Percentiles rank a stretch among this genome's conserved stretches.
Conservation (phyloP, 2,329 filamentous ascomycete genomes). For the Phialophora tarda region DNA sequence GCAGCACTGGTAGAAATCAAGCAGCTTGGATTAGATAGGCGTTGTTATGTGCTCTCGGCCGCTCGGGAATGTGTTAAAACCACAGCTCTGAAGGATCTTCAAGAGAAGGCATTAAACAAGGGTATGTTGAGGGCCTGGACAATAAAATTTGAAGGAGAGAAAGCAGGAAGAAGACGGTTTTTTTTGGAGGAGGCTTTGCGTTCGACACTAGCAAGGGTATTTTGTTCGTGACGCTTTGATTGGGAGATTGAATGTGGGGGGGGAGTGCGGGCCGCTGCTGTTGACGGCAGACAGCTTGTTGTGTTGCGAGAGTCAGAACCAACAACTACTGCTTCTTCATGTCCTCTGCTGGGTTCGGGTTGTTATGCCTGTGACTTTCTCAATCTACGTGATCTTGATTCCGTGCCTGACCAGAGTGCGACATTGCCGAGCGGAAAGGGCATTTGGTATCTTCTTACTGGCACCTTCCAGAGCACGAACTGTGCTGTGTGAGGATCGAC, state of each 20-base stretch:
- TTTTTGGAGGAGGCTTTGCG: not conserved
- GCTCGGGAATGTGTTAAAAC: conserved; percentile 36
- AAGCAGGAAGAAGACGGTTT: conserved; percentile 2
- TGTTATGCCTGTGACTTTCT: not conserved
- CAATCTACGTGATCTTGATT: not conserved
- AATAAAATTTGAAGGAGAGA: conserved; percentile 26
- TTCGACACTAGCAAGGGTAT: conserved; percentile 12
- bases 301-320: not conserved
- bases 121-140: conserved; percentile 34
- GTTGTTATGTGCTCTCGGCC: conserved; percentile 27
- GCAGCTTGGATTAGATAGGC: conserved; percentile 33
- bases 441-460: not conserved
- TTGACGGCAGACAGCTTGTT: no score
- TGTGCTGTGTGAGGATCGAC: not conserved
- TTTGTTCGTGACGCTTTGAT: not conserved
- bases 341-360: not conserved
- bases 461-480: not conserved
- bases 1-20: conserved; percentile 13
- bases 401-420: not conserved
- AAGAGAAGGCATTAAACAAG: conserved; percentile 34
- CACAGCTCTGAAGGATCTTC: conserved; percentile 16
- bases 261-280: no score
- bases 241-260: not conserved
- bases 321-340: not conserved
- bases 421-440: no score